Base-by-base conservation (phyloP, 2,329 filamentous ascomycete species). In the Arthrobotrys musiformis region DNA sequence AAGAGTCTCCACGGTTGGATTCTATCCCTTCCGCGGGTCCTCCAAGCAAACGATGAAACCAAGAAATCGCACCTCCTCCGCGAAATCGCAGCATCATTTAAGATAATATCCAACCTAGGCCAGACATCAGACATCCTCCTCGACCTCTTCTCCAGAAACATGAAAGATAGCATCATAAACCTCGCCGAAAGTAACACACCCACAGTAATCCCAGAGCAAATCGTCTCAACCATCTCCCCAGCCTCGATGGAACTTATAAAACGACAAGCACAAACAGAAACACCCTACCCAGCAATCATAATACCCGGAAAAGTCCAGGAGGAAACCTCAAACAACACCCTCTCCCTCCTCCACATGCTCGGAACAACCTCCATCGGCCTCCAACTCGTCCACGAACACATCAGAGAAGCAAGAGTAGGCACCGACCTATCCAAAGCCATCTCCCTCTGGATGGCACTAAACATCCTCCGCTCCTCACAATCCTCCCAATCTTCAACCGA, bases 41-140 rank as follows among this genome's bases (percentile, higher is more conserved):
- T 97, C 89, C 93, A 94, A 82, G 89, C 90, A 7, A 91, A 90
- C 79, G 93, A 98, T 80, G 93, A 97, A 80, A 86, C 86, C n/a
- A 86, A 87, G 28, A 97, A 96, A 82, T 87, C 89, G 78, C 87
- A 88, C 68, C 89, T 90, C 1, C 87, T 98, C 26, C 87, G 88
- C 28, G 92, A 94, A 78, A 87, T 99, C n/a, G 88, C 91, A 13
- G 91, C 90, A 56, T 90, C 92, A 0, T 90, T 93, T 63, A 86
- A 88, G 30, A 83, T 94, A 6, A 85, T 95, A 19, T 87, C 87
- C 17, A 85, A 87, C 3, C 85, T 92, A 17, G 87, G 89, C 3
- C 86, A 90, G 24, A 88, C 90, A 68, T 91, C 90, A 0, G 86
- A 88, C 0, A 88, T 90, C 0, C 84, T 97, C 2, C 88, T 92